Conservation (phyloP, 768 basidiomycete genomes). For the Nevesoporus exiguus region DNA sequence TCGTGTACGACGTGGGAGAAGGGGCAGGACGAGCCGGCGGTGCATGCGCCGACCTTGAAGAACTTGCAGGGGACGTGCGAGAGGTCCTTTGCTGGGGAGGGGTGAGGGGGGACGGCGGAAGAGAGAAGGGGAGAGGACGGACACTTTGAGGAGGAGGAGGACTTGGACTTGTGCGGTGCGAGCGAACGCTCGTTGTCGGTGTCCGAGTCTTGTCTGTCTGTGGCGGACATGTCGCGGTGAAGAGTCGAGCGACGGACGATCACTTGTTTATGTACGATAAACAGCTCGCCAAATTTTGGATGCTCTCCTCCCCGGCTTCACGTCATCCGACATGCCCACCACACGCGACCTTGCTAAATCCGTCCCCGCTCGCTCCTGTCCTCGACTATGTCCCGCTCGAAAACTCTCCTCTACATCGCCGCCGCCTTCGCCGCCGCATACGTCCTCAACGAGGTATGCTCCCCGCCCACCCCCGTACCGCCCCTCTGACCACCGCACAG, state of each 20-base stretch:
- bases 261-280: too few relatives aligned
- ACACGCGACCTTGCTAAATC: too few relatives aligned
- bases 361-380: background rate
- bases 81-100: conserved; percentile 70
- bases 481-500: conserved; percentile 1
- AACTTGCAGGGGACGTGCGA: conserved; percentile 98
- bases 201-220: conserved; percentile 12
- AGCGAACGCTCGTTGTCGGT: too few relatives aligned
- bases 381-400: background rate
- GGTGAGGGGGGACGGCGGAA: background rate
- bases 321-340: background rate
- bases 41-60: conserved; percentile 92
- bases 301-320: too few relatives aligned
- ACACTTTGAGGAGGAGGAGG: conserved; percentile 32
- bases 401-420: conserved; percentile 3
- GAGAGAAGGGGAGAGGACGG: conserved; percentile 6
- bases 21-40: conserved; percentile 91
- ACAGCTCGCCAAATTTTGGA: too few relatives aligned
- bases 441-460: conserved; percentile 14
- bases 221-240: conserved; percentile 18
- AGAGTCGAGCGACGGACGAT: too few relatives aligned
- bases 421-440: conserved; percentile 20
- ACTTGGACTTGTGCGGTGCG: conserved; percentile 30
- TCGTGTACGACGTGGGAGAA: conserved; percentile 81
- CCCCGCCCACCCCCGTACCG: background rate